phyloP scores from a whole-genome alignment of 768 basidiomycete genomes.

The Lanmaoa pseudosensibilis region DNA sequence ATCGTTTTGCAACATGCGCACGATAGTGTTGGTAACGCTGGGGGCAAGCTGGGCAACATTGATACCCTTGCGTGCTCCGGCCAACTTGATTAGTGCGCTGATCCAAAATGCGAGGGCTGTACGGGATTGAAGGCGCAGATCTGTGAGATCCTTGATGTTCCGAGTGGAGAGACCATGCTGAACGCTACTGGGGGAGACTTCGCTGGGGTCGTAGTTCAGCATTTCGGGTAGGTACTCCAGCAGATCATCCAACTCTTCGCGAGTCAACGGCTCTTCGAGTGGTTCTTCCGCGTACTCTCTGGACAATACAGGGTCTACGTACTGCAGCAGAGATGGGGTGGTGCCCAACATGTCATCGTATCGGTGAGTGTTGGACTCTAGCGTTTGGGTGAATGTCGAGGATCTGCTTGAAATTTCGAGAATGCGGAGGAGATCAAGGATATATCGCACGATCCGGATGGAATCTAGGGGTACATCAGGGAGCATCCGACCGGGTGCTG shows the following conservation, averaged over 20 bases:
- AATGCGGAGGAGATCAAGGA: background rate
- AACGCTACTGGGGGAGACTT: background rate
- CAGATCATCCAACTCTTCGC: background rate
- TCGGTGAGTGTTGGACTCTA: background rate
- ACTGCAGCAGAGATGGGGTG: background rate
- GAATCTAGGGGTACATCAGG: background rate
- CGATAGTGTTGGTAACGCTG: too few relatives aligned
- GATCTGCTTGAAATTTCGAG: background rate
- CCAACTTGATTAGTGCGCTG: too few relatives aligned
- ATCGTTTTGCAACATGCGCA: too few relatives aligned
- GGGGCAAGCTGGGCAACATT: too few relatives aligned
- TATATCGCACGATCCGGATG: background rate
- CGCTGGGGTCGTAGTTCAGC: background rate
- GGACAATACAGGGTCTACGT: background rate
- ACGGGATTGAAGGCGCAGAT: too few relatives aligned
- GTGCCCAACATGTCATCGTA: background rate
- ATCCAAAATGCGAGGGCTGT: too few relatives aligned
- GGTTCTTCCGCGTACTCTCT: background rate
- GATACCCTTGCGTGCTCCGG: too few relatives aligned
- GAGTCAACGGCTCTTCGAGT: background rate
- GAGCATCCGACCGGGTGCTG: background rate
- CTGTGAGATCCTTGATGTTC: too few relatives aligned
- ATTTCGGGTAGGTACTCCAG: background rate
- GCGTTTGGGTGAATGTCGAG: background rate
- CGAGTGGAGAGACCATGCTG: background rate